Percentiles rank a stretch among this genome's conserved stretches.
Conservation (phyloP, 371 early-diverging fungal genomes). For the Batkoa obscura region DNA sequence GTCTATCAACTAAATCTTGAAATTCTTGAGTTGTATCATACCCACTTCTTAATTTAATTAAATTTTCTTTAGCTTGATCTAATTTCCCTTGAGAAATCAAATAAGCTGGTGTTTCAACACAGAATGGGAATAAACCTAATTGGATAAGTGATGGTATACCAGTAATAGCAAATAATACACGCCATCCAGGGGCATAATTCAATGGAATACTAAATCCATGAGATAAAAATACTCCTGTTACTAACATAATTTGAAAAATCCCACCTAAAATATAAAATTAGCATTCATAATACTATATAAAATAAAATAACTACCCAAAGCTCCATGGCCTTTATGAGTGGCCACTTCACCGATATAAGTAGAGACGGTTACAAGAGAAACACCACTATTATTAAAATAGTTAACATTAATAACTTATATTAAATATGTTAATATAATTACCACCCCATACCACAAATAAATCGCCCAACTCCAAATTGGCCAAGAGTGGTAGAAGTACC, state of each 20-base stretch:
- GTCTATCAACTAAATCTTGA: slow-evolving; percentile 23
- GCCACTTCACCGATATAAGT: slow-evolving; percentile 68
- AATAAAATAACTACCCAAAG: slow-evolving; percentile 14
- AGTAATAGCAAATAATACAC: slow-evolving; percentile 34
- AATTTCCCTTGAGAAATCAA: slow-evolving; percentile 30
- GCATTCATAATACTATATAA: slow-evolving; percentile 26
- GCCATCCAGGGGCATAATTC: slow-evolving; percentile 39
- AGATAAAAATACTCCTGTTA: slow-evolving; percentile 53
- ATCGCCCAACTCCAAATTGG: slow-evolving; percentile 56
- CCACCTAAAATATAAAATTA: slow-evolving; percentile 14
- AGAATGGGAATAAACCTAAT: slow-evolving; percentile 39
- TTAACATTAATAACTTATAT: too few relatives aligned
- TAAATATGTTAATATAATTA: too few relatives aligned
- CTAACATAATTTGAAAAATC: slow-evolving; percentile 26
- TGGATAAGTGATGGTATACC: slow-evolving; percentile 44
- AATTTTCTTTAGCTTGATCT: slow-evolving; percentile 32
- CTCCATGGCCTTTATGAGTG: slow-evolving; percentile 48
- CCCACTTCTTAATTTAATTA: slow-evolving; percentile 34
- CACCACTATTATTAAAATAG: slow-evolving; percentile 23
- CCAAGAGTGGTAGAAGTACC: slow-evolving; percentile 29
- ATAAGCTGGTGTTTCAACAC: slow-evolving; percentile 60
- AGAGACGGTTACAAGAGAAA: slow-evolving; percentile 54
- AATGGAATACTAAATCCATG: slow-evolving; percentile 35
- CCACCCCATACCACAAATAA: slow-evolving; percentile 55
- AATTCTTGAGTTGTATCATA: slow-evolving; percentile 34